phyloP scores from a whole-genome alignment of 352 stramenopile genomes.

The Phytophthora syringae region DNA sequence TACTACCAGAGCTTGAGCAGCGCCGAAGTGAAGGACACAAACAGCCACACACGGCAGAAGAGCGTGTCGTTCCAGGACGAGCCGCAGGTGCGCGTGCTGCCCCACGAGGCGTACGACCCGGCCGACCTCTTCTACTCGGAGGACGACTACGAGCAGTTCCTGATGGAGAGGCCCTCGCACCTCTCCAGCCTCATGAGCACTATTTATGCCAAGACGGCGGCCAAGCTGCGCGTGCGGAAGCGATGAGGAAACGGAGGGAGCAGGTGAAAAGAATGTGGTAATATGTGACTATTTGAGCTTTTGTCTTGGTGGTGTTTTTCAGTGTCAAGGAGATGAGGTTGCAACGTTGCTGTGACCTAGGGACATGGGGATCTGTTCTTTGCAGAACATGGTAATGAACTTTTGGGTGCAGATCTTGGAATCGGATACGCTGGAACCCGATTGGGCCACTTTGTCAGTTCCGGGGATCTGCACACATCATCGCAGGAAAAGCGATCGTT shows the following conservation, averaged over 20 bases:
- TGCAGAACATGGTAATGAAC: too few species aligned
- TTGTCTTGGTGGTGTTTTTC: background rate
- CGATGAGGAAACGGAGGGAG: constrained; percentile 27
- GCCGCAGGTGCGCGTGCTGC: constrained; percentile 55
- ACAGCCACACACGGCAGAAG: constrained; percentile 35
- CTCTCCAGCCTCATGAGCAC: constrained; percentile 54
- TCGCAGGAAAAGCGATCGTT: too few species aligned
- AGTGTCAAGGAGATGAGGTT: background rate
- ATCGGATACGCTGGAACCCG: too few species aligned
- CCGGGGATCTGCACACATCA: too few species aligned
- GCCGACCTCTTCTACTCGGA: constrained; percentile 65
- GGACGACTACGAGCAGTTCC: constrained; percentile 65
- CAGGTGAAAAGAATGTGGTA: constrained; percentile 2
- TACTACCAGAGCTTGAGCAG: constrained; percentile 62
- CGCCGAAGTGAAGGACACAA: background rate
- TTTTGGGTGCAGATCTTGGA: too few species aligned
- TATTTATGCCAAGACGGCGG: constrained; percentile 63
- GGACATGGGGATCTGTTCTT: too few species aligned
- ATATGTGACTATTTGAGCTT: background rate
- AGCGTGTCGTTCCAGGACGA: constrained; percentile 65
- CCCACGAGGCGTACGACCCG: constrained; percentile 50
- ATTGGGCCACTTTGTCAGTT: too few species aligned
- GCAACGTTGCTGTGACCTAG: too few species aligned
- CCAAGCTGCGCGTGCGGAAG: constrained; percentile 62
- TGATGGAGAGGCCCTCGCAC: constrained; percentile 51